Evolutionary conservation across 2,329 filamentous ascomycete genomes (phyloP), one percentile per base, ranked within the genome.

Genomic region (Trichophyton rubrum): DNA sequence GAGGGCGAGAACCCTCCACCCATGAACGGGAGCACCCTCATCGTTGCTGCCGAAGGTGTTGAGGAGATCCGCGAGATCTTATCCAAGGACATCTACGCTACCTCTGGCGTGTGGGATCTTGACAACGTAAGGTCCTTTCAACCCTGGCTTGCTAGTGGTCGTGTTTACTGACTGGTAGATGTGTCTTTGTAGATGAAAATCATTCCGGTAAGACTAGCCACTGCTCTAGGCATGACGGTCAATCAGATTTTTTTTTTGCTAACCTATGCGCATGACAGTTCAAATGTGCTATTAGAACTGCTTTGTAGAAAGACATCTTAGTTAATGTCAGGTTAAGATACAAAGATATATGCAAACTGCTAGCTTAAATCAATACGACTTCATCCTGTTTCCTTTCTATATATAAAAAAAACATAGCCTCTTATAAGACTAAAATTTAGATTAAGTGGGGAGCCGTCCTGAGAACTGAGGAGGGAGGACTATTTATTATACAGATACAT

Each of bases 81-180:
- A 55, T 82, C 81, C 72, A 79, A 82, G 56, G 90, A 96, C 75
- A 77, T 90, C 8, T 96, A 95, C 74, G 78, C 80, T 8, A 79
- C 75, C 62, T 79, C 74, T 49, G 88, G 85, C 0, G 90, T 95
- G 7, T 96, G 90, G 90, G 89, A 96, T 77, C 70, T 87, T 62
- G 81, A 85, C 40, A 87, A 87, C 67, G 83, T 71, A 64, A 67
- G 75, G 33, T 13, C 33, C 9, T 38, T 38, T 13, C 9, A 3
- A 13, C 33, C 9, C 8, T 9, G 11, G 11, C 33, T 38, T 38
- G 33, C 9, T 38, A 1, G 33, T 13, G 33, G 3, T 4, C 11
- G 1, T 67, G 69, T 70, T 71, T 49, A 15, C 22, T 30, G 13
- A 47, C 40, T 47, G 30, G 27, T 59, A 20, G 6, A 22, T 20